These are phyloP conservation scores for Stylonectria norvegica DNA, from an alignment of 2,329 filamentous ascomycete genomes.

Conservation along the genomic window DNA sequence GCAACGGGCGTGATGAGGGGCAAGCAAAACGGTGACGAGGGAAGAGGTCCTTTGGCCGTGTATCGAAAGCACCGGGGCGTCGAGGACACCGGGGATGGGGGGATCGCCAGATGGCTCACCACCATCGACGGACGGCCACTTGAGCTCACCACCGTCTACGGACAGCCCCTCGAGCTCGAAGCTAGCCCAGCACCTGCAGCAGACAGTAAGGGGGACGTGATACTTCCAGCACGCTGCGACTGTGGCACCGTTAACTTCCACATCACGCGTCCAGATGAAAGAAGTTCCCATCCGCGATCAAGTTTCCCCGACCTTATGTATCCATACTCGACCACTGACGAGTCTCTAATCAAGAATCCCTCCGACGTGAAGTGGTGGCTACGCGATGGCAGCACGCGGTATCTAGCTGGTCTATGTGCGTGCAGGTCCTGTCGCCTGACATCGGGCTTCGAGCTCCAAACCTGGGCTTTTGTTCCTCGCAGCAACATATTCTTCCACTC, in stretches of 20 bases:
- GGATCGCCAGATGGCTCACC: slow-evolving; percentile 31
- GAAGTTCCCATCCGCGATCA: slow-evolving; percentile 37
- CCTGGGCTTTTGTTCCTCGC: slow-evolving; percentile 64
- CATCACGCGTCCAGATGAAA: slow-evolving; percentile 52
- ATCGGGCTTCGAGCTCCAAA: slow-evolving; percentile 60
- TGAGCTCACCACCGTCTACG: neutral
- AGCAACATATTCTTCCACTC: slow-evolving; percentile 50
- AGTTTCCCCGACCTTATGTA: slow-evolving; percentile 52
- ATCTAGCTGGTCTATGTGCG: slow-evolving; percentile 57
- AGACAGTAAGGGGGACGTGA: neutral
- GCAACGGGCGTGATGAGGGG: slow-evolving; percentile 36
- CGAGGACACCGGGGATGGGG: slow-evolving; percentile 36
- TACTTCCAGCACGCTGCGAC: slow-evolving; percentile 27
- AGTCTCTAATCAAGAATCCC: slow-evolving; percentile 38
- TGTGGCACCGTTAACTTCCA: slow-evolving; percentile 49
- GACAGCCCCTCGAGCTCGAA: neutral
- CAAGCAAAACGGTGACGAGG: neutral
- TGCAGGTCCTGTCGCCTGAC: slow-evolving; percentile 60
- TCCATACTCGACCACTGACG: slow-evolving; percentile 40
- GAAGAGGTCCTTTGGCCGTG: neutral
- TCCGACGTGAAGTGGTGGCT: slow-evolving; percentile 59
- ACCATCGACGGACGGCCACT: neutral
- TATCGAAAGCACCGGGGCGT: slow-evolving; percentile 23
- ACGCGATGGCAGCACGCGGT: slow-evolving; percentile 45
- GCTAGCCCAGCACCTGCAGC: neutral